Conservation (phyloP, 176 grass and related monocot species). For the Aegilops tauschii region DNA sequence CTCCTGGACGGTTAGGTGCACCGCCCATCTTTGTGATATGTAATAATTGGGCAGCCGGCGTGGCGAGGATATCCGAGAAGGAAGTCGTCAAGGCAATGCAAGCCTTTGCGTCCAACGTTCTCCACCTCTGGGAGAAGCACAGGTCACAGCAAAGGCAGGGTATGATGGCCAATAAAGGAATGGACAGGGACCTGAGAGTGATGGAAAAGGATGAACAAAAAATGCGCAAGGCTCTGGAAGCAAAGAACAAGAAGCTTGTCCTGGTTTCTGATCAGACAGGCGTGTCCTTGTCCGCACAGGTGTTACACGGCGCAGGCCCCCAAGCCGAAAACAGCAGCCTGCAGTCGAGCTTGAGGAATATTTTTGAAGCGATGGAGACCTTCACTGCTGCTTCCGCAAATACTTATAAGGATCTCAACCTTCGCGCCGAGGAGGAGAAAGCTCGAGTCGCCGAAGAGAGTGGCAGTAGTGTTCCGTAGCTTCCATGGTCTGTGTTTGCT, state of each 20-base stretch:
- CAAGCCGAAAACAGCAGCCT: constrained; percentile 47
- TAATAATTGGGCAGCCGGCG: constrained; percentile 66
- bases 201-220: constrained; percentile 81
- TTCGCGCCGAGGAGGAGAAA: constrained; percentile 75
- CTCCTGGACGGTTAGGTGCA: constrained; percentile 83
- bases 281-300: constrained; percentile 49
- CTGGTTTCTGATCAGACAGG: constrained; percentile 46
- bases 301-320: constrained; percentile 37
- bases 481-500: background rate
- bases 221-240: constrained; percentile 77
- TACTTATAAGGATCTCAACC: constrained; percentile 59
- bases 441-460: constrained; percentile 37
- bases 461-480: constrained; percentile 20
- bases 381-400: constrained; percentile 57
- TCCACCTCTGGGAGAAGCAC: constrained; percentile 63
- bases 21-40: constrained; percentile 88
- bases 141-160: constrained; percentile 67
- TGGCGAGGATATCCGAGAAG: constrained; percentile 58
- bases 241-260: constrained; percentile 72
- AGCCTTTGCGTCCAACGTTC: constrained; percentile 57
- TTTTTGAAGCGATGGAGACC: constrained; percentile 84
- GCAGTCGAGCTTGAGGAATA: constrained; percentile 54
- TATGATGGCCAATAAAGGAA: constrained; percentile 73
- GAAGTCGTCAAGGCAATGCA: constrained; percentile 71
- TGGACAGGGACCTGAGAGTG: constrained; percentile 63